These are phyloP conservation scores for Taiozyma sp. DNA, from an alignment of 1,139 yeast species.

Conservation along the genomic window DNA sequence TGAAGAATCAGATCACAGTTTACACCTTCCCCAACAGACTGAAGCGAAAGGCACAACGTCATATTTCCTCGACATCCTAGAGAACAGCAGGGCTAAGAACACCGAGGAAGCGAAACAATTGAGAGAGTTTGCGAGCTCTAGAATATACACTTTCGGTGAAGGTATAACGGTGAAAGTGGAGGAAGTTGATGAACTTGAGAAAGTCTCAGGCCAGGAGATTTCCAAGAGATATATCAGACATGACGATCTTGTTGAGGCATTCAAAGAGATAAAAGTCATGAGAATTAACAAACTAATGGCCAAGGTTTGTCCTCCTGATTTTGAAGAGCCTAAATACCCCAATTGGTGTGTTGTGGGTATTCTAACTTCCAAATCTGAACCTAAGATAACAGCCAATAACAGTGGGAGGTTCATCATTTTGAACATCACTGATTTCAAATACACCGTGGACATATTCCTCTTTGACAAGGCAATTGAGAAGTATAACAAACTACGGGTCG, in stretches of 20 bases:
- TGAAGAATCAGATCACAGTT: not conserved
- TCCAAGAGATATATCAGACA: constrained; percentile 41
- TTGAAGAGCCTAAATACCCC: constrained; percentile 57
- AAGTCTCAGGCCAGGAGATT: constrained; percentile 31
- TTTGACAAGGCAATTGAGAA: constrained; percentile 56
- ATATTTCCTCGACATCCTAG: constrained; percentile 29
- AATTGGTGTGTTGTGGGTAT: constrained; percentile 78
- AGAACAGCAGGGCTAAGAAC: constrained; percentile 20
- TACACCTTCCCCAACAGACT: not conserved
- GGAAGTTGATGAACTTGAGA: constrained; percentile 30
- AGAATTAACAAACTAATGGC: constrained; percentile 55
- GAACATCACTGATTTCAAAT: constrained; percentile 61
- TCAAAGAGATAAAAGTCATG: constrained; percentile 45
- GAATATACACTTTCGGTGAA: constrained; percentile 32
- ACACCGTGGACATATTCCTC: constrained; percentile 52
- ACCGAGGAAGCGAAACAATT: constrained; percentile 16
- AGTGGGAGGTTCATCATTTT: constrained; percentile 45
- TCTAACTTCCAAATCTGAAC: constrained; percentile 50
- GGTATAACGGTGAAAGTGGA: constrained; percentile 6
- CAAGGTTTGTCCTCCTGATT: constrained; percentile 63
- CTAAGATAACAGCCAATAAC: constrained; percentile 39
- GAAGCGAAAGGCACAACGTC: constrained; percentile 20
- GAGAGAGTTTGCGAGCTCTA: constrained; percentile 24
- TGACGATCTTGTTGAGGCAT: constrained; percentile 28
- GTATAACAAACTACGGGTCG: constrained; percentile 68